These are phyloP conservation scores for Polychaeton citri DNA, from an alignment of 2,329 filamentous ascomycete genomes.

Conservation along the genomic window DNA sequence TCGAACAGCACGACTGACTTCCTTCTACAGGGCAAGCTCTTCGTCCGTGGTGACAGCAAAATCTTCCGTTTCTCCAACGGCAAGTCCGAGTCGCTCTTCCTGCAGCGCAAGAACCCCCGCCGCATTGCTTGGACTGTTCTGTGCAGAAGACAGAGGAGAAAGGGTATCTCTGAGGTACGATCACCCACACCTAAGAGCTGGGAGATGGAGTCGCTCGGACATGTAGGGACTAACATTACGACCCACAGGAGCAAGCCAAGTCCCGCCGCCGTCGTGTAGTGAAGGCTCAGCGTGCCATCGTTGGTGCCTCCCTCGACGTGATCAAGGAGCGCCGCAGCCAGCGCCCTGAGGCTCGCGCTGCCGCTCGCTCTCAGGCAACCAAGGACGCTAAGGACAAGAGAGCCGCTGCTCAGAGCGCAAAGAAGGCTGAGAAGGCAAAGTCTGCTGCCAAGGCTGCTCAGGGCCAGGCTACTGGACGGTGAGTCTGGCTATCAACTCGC, in stretches of 20 bases:
- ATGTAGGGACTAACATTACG: neutral
- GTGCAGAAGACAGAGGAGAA: conserved; percentile 98
- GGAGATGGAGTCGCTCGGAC: neutral
- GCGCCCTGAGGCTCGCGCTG: conserved; percentile 89
- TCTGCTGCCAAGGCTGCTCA: conserved; percentile 57
- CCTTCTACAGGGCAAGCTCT: conserved; percentile 80
- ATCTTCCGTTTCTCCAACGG: conserved; percentile 99
- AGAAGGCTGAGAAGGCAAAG: conserved; percentile 99
- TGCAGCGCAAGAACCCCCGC: conserved; percentile 99
- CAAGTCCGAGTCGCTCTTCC: conserved; percentile 99
- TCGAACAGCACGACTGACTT: neutral
- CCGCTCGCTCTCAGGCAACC: conserved; percentile 80
- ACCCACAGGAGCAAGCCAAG: conserved; percentile 89
- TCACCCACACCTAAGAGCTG: neutral
- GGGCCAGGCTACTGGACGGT: conserved; percentile 56
- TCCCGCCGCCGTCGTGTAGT: conserved; percentile 96
- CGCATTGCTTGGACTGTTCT: conserved; percentile 98
- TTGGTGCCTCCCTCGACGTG: conserved; percentile 97
- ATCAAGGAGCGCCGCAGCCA: conserved; percentile 97
- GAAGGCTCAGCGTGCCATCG: conserved; percentile 97
- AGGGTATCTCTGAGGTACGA: conserved; percentile 99
- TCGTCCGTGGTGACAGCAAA: conserved; percentile 99
- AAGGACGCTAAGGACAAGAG: conserved; percentile 99
- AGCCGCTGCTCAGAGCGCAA: conserved; percentile 68
- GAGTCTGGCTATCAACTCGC: conserved; percentile 4